phyloP scores from a whole-genome alignment of 352 stramenopile genomes.

The Phytophthora sp. region DNA sequence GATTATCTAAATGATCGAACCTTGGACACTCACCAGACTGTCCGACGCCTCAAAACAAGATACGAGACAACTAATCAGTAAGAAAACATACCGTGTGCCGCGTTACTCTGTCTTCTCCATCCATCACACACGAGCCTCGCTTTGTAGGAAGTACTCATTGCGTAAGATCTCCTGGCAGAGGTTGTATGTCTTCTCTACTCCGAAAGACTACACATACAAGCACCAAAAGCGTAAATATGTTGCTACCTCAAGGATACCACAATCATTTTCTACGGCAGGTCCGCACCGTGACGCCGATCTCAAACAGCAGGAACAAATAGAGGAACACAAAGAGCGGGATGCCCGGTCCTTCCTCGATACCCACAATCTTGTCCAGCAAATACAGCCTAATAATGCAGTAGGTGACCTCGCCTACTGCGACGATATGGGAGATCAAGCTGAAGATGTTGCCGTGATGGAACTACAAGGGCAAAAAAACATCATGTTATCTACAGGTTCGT shows the following conservation, averaged over 20 bases:
- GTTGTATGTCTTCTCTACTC: constrained; percentile 57
- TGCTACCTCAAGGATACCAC: neutral
- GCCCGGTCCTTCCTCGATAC: constrained; percentile 37
- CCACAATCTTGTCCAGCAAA: constrained; percentile 63
- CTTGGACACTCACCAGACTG: neutral
- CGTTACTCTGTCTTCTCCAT: neutral
- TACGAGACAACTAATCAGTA: constrained; percentile 12
- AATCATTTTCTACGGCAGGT: no score
- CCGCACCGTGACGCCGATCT: constrained; percentile 69
- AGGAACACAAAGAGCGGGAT: constrained; percentile 73
- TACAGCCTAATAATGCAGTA: constrained; percentile 68
- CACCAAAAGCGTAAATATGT: constrained; percentile 5
- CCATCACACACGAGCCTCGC: constrained; percentile 36
- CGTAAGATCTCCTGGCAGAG: constrained; percentile 77
- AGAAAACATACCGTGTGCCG: neutral
- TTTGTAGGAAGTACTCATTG: constrained; percentile 68
- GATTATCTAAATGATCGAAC: constrained; percentile 3
- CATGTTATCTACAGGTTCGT: neutral
- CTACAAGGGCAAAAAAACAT: constrained; percentile 32
- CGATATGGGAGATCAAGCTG: constrained; percentile 62
- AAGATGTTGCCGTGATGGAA: constrained; percentile 61
- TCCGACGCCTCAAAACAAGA: neutral
- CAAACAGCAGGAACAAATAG: constrained; percentile 53
- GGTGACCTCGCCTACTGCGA: constrained; percentile 59
- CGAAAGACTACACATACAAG: constrained; percentile 42